Percentiles rank a stretch among this genome's conserved stretches.
Conservation (phyloP, 108 stramenopile genomes). For the Bacterosira constricta region DNA sequence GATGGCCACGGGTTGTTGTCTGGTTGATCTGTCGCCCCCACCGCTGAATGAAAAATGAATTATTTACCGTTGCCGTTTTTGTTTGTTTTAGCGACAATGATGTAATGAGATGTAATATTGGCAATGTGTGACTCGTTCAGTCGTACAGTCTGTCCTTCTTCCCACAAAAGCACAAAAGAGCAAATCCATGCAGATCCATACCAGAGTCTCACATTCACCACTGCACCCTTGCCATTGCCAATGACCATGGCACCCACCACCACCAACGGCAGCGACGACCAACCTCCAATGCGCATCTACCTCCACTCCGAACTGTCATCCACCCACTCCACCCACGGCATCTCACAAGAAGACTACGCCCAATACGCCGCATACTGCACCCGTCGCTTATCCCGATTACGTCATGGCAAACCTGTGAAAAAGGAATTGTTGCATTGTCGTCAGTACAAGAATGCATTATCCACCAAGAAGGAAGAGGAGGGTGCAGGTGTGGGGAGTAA, state of each 20-base stretch:
- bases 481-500: constrained; percentile 1
- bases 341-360: constrained; percentile 52
- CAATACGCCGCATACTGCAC: constrained; percentile 73
- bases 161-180: too few relatives aligned
- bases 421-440: constrained; percentile 49
- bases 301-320: constrained; percentile 26
- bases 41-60: background rate
- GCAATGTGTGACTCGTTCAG: too few relatives aligned
- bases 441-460: constrained; percentile 35
- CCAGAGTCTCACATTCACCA: too few relatives aligned
- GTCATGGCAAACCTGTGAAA: constrained; percentile 49
- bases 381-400: constrained; percentile 56
- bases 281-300: constrained; percentile 44
- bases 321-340: constrained; percentile 18
- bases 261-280: too few relatives aligned
- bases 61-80: background rate
- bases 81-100: background rate
- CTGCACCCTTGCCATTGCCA: too few relatives aligned
- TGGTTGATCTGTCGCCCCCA: background rate
- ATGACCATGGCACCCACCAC: too few relatives aligned
- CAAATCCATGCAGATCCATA: too few relatives aligned
- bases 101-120: background rate
- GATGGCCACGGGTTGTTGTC: background rate
- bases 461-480: background rate
- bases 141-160: too few relatives aligned